A percentile compares a stretch with the other conserved stretches of the same genome.
Conservation (phyloP, 306 rosid species). For the Calophaca sinica region DNA sequence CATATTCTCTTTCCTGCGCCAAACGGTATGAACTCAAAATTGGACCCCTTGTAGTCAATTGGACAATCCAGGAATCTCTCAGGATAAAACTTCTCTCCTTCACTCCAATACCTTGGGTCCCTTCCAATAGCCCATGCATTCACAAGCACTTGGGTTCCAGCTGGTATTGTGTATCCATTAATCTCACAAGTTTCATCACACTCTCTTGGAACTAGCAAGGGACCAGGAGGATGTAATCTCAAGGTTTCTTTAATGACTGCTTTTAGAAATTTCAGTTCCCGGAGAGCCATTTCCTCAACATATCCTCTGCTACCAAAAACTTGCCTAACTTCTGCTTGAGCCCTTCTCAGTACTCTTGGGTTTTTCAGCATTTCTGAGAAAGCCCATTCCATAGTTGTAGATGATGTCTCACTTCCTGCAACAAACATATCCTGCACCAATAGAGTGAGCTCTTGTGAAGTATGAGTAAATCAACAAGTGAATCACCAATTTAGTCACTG, state of each 20-base stretch:
- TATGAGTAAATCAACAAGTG: too few relatives aligned
- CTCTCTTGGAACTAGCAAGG: slow-evolving; percentile 45
- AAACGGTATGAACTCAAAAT: slow-evolving; percentile 35
- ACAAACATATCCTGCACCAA: too few relatives aligned
- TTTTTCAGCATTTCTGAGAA: slow-evolving; percentile 9
- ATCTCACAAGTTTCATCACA: slow-evolving; percentile 39
- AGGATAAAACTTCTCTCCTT: slow-evolving; percentile 42
- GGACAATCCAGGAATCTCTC: slow-evolving; percentile 45
- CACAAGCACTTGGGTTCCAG: slow-evolving; percentile 24
- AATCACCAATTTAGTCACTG: too few relatives aligned
- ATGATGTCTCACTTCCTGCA: too few relatives aligned
- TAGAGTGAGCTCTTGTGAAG: too few relatives aligned
- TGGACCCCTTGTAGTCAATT: slow-evolving; percentile 32
- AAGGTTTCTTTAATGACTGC: slow-evolving; percentile 43
- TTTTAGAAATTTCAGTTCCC: slow-evolving; percentile 37
- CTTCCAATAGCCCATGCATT: slow-evolving; percentile 44
- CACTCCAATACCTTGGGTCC: slow-evolving; percentile 38
- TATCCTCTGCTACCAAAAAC: slow-evolving; percentile 6
- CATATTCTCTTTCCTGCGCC: slow-evolving; percentile 46
- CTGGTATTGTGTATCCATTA: slow-evolving; percentile 44
- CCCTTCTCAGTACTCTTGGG: neutral
- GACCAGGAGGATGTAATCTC: slow-evolving; percentile 46
- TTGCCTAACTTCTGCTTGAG: slow-evolving; percentile 32
- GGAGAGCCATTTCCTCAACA: slow-evolving; percentile 33
- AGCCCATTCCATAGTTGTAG: too few relatives aligned